Conservation (phyloP, 106 monocot species). For the Allium cepa region DNA sequence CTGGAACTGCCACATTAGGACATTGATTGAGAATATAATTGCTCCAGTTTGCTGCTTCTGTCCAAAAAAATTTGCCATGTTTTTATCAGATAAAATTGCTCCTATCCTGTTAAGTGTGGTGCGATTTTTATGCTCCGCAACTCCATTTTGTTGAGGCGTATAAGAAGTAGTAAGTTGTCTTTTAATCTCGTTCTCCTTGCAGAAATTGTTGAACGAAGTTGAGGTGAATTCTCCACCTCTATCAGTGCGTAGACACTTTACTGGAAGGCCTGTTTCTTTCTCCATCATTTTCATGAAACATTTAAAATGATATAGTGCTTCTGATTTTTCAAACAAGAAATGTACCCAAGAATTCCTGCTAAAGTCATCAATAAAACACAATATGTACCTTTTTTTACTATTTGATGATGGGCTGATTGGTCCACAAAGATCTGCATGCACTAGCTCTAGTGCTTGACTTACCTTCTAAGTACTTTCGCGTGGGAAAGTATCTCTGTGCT, state of each 20-base stretch:
- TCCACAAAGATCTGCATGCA: conserved; percentile 10
- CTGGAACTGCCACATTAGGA: too few species aligned
- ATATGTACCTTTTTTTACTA: too few species aligned
- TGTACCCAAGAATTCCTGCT: too few species aligned
- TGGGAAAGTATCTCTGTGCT: neutral
- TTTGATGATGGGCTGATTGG: neutral
- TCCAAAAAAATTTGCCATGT: too few species aligned
- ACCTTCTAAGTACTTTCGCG: neutral
- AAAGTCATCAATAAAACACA: too few species aligned
- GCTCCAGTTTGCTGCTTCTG: too few species aligned
- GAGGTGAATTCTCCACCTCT: neutral
- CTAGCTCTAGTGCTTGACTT: neutral
- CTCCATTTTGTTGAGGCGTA: neutral
- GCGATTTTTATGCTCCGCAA: too few species aligned
- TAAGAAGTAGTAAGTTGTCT: conserved; percentile 1
- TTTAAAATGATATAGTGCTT: neutral
- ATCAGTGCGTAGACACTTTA: neutral
- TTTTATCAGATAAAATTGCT: too few species aligned
- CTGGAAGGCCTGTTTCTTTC: neutral
- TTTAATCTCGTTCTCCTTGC: neutral
- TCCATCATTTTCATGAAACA: too few species aligned
- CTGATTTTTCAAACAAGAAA: too few species aligned
- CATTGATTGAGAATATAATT: too few species aligned
- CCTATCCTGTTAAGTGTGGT: too few species aligned
- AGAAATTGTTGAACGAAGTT: neutral